Base-by-base conservation (phyloP, 2,329 filamentous ascomycete genomes). In the Exophiala phaeomuriformis region DNA sequence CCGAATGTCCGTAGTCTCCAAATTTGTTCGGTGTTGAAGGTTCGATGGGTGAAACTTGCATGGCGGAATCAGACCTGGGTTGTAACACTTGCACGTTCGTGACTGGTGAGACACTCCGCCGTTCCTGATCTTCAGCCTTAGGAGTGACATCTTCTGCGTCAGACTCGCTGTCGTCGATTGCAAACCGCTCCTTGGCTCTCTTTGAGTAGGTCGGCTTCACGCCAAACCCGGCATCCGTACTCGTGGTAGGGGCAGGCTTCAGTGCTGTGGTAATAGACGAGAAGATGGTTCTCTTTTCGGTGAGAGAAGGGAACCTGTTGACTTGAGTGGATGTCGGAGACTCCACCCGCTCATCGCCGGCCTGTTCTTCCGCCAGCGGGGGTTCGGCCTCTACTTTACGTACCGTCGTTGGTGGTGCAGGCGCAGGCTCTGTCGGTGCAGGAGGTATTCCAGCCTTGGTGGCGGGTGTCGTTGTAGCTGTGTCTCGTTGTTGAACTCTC, bases 1-100 rank as follows among this genome's bases (percentile, higher is more conserved):
- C 82, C 59, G 84, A 86, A 7, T 85, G 88, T 4, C 78, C 83
- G 67, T 90, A 86, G 27, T 79, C 78, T 62, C 85, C 79, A 35
- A 91, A 78, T 32, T 80, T 80, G 81, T 83, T 55, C 77, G 67
- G 32, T 65, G 52, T 56, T 66, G 63, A 41, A 67, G 64, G 64
- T 52, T 76, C 76, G 31, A 78, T 67, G 1, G 81, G 81, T 12
- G 84, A 85, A 2, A 85, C 75, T 56, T 84, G 75, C 1, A 85
- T 77, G 2, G 85, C 85, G 2, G 86, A 89, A 66, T 88, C 85
- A 4, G 82, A 82, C 37, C 82, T 67, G 40, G 78, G 74, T 46
- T 79, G 76, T 44, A 61, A 60, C n/a, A 65, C 64, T 12, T 62
- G 51, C 19, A 37, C 40, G 12, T 56, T 58, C 8, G 50, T 35